Evolutionary conservation across 352 stramenopile genomes (phyloP), one percentile per base, ranked within the genome.

Genomic region (Phytophthora pluvialis): DNA sequence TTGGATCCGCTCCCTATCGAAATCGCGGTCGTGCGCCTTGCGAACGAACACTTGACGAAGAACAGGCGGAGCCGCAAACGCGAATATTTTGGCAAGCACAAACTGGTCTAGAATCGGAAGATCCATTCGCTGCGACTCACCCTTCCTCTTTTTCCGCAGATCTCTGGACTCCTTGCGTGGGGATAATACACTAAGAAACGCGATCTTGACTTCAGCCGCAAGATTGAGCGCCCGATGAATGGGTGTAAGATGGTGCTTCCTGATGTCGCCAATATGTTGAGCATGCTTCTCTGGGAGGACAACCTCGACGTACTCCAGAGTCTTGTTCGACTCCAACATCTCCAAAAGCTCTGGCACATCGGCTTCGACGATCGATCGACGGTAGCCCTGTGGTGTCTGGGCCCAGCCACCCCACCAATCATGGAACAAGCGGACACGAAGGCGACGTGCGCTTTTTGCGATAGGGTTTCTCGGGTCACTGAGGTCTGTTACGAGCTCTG

Each of bases 41-140:
- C 46, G 35, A 25, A 35, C 15, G 49, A 38, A 38, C 12, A 47
- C 49, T 26, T 57, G 9, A 1, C 38, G 49, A 44, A 57, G 35
- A 35, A 39, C n/a, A 26, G 15, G 35, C 13, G 35, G 13, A 28
- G 46, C 46, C 9, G 46, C 46, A 39, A 53, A 53, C 26, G 45
- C 25, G 9, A 38, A 25, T 26, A 51, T 51, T 5, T 53, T 53
- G 46, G 46, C 13, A 7, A 53, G 6, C 6, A 85, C 18, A 32
- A 85, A 8, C 51, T 88, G 31, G 28, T 74, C 4, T 76, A 13
- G 36, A 13, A 43, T 43, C 5, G 78, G 33, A 79, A 80, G 44
- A 70, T 52, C 1, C 52, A 39, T 15, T 39, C 15, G 33, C 33
- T 39, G 33, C 11, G 8, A 3, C 33, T 39, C 33, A 39, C 6